Evolutionary conservation across 495 filamentous ascomycete species (phyloP).

Genomic region (Pyronema omphalodes): DNA sequence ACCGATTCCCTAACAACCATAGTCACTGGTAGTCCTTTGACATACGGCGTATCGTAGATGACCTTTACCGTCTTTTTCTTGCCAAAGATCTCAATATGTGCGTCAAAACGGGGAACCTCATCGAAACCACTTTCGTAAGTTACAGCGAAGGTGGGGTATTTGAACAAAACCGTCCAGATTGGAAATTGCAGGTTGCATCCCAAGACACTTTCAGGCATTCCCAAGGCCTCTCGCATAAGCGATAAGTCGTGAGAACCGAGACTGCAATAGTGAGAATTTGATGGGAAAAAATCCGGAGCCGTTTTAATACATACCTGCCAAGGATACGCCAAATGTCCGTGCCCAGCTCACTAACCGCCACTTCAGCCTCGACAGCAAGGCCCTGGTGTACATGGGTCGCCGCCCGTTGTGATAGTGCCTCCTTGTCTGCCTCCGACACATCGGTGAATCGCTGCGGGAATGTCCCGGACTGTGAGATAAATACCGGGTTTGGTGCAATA

Average conservation of each 20-base stretch:
- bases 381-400: not conserved
- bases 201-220: constrained; percentile 28
- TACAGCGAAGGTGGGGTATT: constrained; percentile 30
- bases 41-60: constrained; percentile 36
- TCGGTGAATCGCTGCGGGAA: constrained; percentile 27
- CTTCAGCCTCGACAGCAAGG: not conserved
- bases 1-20: constrained; percentile 33
- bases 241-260: constrained; percentile 39
- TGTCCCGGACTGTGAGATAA: constrained; percentile 32
- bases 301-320: not conserved
- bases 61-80: constrained; percentile 32
- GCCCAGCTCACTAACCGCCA: not conserved
- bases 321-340: not conserved
- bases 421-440: constrained; percentile 13
- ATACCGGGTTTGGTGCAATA: constrained; percentile 28
- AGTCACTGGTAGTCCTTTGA: constrained; percentile 30
- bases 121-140: constrained; percentile 40
- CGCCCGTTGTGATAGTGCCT: constrained; percentile 14
- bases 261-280: not conserved
- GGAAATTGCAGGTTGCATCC: constrained; percentile 31
- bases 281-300: not conserved
- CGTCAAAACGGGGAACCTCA: constrained; percentile 36
- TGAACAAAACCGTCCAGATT: constrained; percentile 33
- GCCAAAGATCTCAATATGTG: constrained; percentile 37
- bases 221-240: constrained; percentile 37